Evolutionary conservation across 1,284 basidiomycete genomes (phyloP).

Genomic region (Leccinum brunneo-olivaceum): DNA sequence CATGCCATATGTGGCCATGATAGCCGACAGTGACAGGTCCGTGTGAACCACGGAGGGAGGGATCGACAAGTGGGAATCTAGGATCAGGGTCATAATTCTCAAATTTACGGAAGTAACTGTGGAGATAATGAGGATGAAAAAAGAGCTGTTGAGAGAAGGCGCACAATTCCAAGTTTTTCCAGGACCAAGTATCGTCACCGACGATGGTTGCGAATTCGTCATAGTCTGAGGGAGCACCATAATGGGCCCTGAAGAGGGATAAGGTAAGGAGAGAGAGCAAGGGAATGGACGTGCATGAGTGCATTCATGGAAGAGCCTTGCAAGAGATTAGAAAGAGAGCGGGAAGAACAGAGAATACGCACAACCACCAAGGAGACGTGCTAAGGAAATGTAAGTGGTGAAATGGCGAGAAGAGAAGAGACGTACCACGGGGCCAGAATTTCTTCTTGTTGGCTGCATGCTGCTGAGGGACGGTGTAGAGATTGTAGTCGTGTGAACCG

Average conservation of each 20-base stretch:
- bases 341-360: slow-evolving; percentile 20
- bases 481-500: slow-evolving; percentile 39
- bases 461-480: slow-evolving; percentile 51
- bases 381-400: slow-evolving; percentile 29
- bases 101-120: slow-evolving; percentile 57
- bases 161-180: slow-evolving; percentile 47
- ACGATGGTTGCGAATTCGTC: slow-evolving; percentile 59
- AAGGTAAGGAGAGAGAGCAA: neutral
- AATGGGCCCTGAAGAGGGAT: slow-evolving; percentile 47
- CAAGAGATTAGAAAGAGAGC: neutral
- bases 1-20: slow-evolving; percentile 17
- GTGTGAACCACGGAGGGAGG: slow-evolving; percentile 36
- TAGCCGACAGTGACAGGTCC: slow-evolving; percentile 46
- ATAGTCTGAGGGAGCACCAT: slow-evolving; percentile 61
- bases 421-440: slow-evolving; percentile 59
- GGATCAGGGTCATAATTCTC: slow-evolving; percentile 47
- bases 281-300: slow-evolving; percentile 41
- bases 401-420: neutral
- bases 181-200: slow-evolving; percentile 59
- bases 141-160: neutral
- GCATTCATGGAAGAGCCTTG: slow-evolving; percentile 62
- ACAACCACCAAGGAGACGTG: slow-evolving; percentile 66
- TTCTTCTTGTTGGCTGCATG: slow-evolving; percentile 39
- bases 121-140: slow-evolving; percentile 1
- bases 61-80: slow-evolving; percentile 42